Conservation (phyloP, 2,329 filamentous ascomycete genomes). For the Colletotrichum tabaci region DNA sequence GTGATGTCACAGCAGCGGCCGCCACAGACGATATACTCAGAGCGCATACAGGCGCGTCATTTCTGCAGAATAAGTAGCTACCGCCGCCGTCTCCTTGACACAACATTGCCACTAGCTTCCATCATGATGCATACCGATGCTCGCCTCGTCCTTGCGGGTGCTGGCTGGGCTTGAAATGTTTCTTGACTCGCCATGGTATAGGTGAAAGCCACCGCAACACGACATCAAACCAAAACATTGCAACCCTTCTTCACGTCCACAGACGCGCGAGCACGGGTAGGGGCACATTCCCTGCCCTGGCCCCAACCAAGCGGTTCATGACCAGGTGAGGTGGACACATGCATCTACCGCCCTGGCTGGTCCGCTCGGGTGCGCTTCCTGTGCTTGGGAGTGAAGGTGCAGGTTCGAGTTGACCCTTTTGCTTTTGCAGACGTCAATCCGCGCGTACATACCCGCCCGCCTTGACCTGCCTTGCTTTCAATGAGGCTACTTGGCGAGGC, state of each 20-base stretch:
- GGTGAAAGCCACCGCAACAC: not conserved
- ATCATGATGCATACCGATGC: not conserved
- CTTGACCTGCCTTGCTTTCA: not conserved
- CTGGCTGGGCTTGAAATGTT: not conserved
- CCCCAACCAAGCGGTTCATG: not conserved
- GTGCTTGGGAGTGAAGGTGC: not conserved
- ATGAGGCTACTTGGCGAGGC: not conserved
- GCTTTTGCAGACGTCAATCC: not conserved
- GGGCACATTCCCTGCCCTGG: not conserved
- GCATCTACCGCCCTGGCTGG: not conserved
- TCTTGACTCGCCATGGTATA: not conserved
- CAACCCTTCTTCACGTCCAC: not conserved
- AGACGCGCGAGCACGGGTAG: not conserved
- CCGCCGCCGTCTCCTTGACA: not conserved
- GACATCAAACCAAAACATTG: not conserved
- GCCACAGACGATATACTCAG: constrained; percentile 7
- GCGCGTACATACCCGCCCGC: not conserved
- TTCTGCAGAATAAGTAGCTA: not conserved
- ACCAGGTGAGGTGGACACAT: not conserved
- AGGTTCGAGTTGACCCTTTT: constrained; percentile 2
- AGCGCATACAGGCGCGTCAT: constrained; percentile 19
- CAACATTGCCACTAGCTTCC: not conserved
- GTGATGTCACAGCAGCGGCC: constrained; percentile 25
- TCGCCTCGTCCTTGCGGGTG: not conserved
- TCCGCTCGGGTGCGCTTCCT: too few relatives aligned